Evolutionary conservation across 495 filamentous ascomycete genomes (phyloP), one percentile per base, ranked within the genome.

Genomic region (Penicillium paxilli): DNA sequence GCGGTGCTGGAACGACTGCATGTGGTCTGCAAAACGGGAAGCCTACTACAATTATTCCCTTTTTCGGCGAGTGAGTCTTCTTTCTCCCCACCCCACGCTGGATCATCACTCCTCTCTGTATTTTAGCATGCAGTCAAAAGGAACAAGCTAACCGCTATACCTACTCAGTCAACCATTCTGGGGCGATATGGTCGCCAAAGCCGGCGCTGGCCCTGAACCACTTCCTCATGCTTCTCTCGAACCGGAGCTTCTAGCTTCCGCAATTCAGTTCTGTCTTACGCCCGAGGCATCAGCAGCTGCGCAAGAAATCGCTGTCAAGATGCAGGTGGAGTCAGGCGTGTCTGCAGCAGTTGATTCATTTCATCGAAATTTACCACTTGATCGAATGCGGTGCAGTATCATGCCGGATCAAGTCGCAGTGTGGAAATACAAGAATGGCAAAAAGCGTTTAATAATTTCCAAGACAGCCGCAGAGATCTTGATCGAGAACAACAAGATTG

Each of bases 341-440:
- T 68, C 78, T 47, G 90, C 90, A 44, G 89, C 89, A 0, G 89
- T 91, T 4, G 70, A 75, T 32, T 79, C 83, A 0, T 94, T 95
- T 59, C 88, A 92, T 59, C 76, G 76, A 10, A 77, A 81, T 33
- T 67, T 96, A 10, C 78, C 79, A 0, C 55, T 88, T n/a, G 60
- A 81, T 32, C 82, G 78, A 16, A 89, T 94, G 82, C 75, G 87
- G 8, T 96, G 91, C 64, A 80, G 78, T 1, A 75, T 96, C 9
- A 64, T 93, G 2, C 71, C 80, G 6, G 82, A 87, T n/a, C 77
- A 76, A 11, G 80, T 85, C 4, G 91, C 89, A 0, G 84, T 81
- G 0, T 96, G 91, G 91, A 72, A 69, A 21, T 67, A 90, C 41
- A 85, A 83, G 54, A 57, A 64, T 16, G 55, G 55, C 2, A 62